Evolutionary conservation across 2,329 filamentous ascomycete species (phyloP).

Genomic region (Blumeria graminis): DNA sequence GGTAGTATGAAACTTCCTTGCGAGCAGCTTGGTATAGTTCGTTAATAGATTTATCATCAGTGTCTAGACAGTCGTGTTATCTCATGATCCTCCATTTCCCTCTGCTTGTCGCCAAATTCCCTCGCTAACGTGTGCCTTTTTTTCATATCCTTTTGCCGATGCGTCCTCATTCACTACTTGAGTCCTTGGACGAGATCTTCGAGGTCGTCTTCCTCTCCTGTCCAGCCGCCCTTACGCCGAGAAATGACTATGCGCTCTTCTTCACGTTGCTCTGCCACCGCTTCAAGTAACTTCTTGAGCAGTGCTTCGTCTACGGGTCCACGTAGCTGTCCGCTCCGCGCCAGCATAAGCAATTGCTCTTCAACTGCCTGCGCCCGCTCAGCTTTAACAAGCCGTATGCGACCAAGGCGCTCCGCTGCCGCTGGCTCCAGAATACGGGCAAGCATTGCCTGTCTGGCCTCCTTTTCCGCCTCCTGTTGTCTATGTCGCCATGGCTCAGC

Average conservation of each 20-base stretch:
- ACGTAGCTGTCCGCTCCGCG: slow-evolving; percentile 64
- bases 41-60: too few species aligned
- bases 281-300: slow-evolving; percentile 73
- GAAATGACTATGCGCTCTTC: slow-evolving; percentile 67
- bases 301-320: slow-evolving; percentile 78
- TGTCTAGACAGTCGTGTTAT: background rate
- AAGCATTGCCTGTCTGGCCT: slow-evolving; percentile 55
- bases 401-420: slow-evolving; percentile 74
- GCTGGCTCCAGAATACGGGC: slow-evolving; percentile 86
- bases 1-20: too few species aligned
- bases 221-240: slow-evolving; percentile 61
- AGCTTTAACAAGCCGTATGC: slow-evolving; percentile 89
- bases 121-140: too few species aligned
- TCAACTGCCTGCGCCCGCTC: slow-evolving; percentile 75
- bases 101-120: too few species aligned
- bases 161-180: too few species aligned
- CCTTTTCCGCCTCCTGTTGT: slow-evolving; percentile 25
- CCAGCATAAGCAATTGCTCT: slow-evolving; percentile 78
- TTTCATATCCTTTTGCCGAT: too few species aligned
- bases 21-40: too few species aligned
- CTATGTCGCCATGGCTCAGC: too few species aligned
- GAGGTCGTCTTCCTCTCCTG: slow-evolving; percentile 63
- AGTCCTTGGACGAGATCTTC: slow-evolving; percentile 24
- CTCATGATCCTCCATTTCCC: background rate
- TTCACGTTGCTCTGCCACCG: slow-evolving; percentile 57